Percentiles rank a stretch among this genome's conserved stretches.
Conservation (phyloP, 2,329 filamentous ascomycete species). For the Raffaelea albimanens region DNA sequence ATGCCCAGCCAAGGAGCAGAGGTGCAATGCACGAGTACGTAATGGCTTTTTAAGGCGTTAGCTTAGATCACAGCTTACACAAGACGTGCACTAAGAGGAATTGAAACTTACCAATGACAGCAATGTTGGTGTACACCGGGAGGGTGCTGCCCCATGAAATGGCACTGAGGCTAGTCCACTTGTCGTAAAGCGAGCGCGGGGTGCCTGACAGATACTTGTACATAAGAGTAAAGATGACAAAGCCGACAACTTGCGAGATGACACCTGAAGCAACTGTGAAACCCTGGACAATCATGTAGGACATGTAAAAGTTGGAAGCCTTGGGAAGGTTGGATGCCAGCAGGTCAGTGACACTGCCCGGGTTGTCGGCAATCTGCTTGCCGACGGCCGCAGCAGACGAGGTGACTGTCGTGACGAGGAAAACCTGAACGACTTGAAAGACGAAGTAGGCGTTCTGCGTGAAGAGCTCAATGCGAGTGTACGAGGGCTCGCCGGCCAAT, state of each 20-base stretch:
- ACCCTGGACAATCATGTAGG: slow-evolving; percentile 90
- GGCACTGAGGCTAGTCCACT: slow-evolving; percentile 65
- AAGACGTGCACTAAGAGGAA: too few relatives aligned
- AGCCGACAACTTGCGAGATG: slow-evolving; percentile 60
- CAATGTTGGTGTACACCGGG: slow-evolving; percentile 72
- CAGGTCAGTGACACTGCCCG: slow-evolving; percentile 49
- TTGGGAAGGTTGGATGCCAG: slow-evolving; percentile 68
- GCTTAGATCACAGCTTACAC: not conserved
- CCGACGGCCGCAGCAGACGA: slow-evolving; percentile 69
- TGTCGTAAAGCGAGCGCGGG: slow-evolving; percentile 68
- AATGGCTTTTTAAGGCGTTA: slow-evolving; percentile 38
- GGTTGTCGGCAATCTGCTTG: slow-evolving; percentile 52
- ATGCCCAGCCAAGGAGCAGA: slow-evolving; percentile 73
- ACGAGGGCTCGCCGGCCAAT: slow-evolving; percentile 68
- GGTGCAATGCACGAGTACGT: slow-evolving; percentile 80
- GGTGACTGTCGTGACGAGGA: slow-evolving; percentile 71
- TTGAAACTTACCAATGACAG: slow-evolving; percentile 57
- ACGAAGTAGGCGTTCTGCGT: slow-evolving; percentile 87
- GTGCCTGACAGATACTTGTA: slow-evolving; percentile 68
- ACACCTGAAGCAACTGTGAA: slow-evolving; percentile 67
- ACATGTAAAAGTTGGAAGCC: slow-evolving; percentile 89
- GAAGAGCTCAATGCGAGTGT: slow-evolving; percentile 73
- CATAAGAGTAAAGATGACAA: slow-evolving; percentile 64
- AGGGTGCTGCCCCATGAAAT: slow-evolving; percentile 79
- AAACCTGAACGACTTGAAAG: slow-evolving; percentile 82